Evolutionary conservation across 1,284 basidiomycete species (phyloP), one percentile per base, ranked within the genome.

Genomic region (Trametes hirsuta): DNA sequence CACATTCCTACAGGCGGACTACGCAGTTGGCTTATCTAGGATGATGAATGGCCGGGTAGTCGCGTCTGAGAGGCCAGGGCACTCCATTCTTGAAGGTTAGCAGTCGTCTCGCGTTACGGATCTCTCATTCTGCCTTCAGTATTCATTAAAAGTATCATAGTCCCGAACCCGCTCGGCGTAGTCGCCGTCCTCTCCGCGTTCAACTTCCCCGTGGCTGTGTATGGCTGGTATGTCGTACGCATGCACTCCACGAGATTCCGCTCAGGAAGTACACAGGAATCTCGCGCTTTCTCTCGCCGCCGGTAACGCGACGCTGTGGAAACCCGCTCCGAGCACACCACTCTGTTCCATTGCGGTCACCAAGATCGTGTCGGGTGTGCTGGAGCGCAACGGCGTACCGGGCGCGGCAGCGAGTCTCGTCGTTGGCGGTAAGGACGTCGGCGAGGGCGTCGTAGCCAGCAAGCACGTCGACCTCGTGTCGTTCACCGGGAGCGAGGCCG

Each of bases 291-390:
- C 94, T 2, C 80, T 98, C 55, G 90, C 93, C 2, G 92, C 94
- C 37, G 95, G 95, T 8, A 98, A 98, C 74, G 88, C 94, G 1
- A 96, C 94, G 0, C 78, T 98, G 47, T 98, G 95, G 95, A 98
- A 98, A 74, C 95, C 95, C 1, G 91, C 94, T 0, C 93, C 91
- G 0, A 92, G 86, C 4, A 98, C 96, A 0, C 91, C 95, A 1
- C 77, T 97, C 45, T 94, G 87, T 71, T 84, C 94, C 11, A 92
- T 98, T 58, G 95, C 95, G 0, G 85, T 94, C 12, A 95, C 93
- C 36, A 90, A 88, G 71, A 92, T 98, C 66, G 81, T 98, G 45
- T 81, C 91, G 18, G 75, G 79, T 25, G 91, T 98, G 10, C 79
- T 98, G 53, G 90, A 96, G 76, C 81, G 77, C 59, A 94, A 97